phyloP scores from a whole-genome alignment of 495 filamentous ascomycete species.

The Neurospora sp. region DNA sequence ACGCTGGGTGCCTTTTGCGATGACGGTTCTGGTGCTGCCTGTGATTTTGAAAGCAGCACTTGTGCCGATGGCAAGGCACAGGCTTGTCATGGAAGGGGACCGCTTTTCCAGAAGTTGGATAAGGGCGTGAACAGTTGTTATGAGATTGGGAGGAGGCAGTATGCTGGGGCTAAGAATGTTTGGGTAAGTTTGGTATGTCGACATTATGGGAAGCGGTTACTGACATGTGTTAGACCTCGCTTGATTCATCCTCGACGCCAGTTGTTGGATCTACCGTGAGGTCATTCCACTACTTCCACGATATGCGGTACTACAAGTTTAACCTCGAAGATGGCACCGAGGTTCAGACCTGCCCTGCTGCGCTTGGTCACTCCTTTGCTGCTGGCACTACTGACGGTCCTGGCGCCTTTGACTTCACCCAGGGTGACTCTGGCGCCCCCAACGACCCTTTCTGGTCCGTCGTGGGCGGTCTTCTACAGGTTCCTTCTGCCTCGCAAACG shows the following conservation, averaged over 20 bases:
- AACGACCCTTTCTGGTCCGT: conserved; percentile 74
- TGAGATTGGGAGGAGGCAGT: conserved; percentile 63
- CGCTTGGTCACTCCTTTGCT: conserved; percentile 87
- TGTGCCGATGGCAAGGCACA: conserved; percentile 63
- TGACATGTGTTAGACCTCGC: conserved; percentile 19
- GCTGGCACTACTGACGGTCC: conserved; percentile 90
- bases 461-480: conserved; percentile 61
- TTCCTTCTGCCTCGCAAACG: conserved; percentile 60
- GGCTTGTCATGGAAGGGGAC: conserved; percentile 72
- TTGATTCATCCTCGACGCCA: conserved; percentile 35
- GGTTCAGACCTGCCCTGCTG: conserved; percentile 76
- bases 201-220: not conserved
- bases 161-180: conserved; percentile 49
- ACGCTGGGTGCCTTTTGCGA: conserved; percentile 74
- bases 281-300: conserved; percentile 59
- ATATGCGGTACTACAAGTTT: conserved; percentile 54
- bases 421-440: conserved; percentile 61
- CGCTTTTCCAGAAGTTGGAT: conserved; percentile 60
- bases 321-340: conserved; percentile 62
- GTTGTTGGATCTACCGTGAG: conserved; percentile 42
- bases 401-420: conserved; percentile 87
- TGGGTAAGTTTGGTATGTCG: conserved; percentile 34
- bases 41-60: conserved; percentile 61
- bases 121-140: conserved; percentile 64
- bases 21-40: conserved; percentile 57